Evolutionary conservation across 2,329 filamentous ascomycete genomes (phyloP).

Genomic region (Penicillium oxalicum): DNA sequence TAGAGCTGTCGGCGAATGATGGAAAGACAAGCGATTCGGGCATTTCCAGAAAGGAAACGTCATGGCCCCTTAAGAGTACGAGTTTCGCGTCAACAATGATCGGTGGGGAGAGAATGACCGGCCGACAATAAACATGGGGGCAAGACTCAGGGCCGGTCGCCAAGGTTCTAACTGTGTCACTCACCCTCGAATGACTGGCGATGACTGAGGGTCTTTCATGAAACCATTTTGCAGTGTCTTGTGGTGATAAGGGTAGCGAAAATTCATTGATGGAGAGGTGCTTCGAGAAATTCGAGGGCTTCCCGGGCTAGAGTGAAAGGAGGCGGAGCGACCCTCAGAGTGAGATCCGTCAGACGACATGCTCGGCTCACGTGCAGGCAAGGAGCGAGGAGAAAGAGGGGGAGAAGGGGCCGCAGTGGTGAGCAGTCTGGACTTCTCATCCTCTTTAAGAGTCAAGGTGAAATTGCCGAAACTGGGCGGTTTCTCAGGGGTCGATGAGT

Average conservation of each 20-base stretch:
- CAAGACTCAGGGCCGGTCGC: slow-evolving; percentile 13
- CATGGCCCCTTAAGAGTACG: slow-evolving; percentile 14
- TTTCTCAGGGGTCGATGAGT: slow-evolving; percentile 20
- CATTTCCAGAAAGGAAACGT: slow-evolving; percentile 11
- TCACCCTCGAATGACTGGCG: slow-evolving; percentile 26
- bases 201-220: slow-evolving; percentile 22
- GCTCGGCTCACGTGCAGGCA: slow-evolving; percentile 11
- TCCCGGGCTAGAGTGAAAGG: background rate
- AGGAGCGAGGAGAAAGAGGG: slow-evolving; percentile 22
- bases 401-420: slow-evolving; percentile 20
- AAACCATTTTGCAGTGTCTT: slow-evolving; percentile 15
- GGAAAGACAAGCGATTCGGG: slow-evolving; percentile 12
- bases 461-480: slow-evolving; percentile 9
- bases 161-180: slow-evolving; percentile 13
- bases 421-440: slow-evolving; percentile 9
- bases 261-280: slow-evolving; percentile 19
- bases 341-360: slow-evolving; percentile 7
- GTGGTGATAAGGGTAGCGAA: slow-evolving; percentile 21
- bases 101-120: slow-evolving; percentile 2
- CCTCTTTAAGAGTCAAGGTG: slow-evolving; percentile 9
- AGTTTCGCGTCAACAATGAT: slow-evolving; percentile 15
- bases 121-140: slow-evolving; percentile 3
- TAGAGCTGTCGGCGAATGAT: slow-evolving; percentile 4
- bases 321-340: slow-evolving; percentile 3
- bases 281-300: slow-evolving; percentile 17